Evolutionary conservation across 2,329 filamentous ascomycete species (phyloP).

Genomic region (Botrytis pseudocinerea): DNA sequence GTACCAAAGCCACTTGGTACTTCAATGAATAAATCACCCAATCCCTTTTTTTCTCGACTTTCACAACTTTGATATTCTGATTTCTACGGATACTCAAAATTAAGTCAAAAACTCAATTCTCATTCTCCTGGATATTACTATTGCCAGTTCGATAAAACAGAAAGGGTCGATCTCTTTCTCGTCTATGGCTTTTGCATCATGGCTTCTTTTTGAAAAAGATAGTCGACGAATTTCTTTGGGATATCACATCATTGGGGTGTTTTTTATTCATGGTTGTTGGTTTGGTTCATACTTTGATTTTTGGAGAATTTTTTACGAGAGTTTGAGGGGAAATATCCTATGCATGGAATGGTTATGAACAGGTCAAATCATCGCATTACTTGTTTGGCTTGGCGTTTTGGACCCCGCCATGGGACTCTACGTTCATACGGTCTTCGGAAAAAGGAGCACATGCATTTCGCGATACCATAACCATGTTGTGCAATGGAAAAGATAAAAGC

Average conservation of each 20-base stretch:
- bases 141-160: slow-evolving; percentile 4
- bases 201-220: slow-evolving; percentile 21
- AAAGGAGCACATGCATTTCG: slow-evolving; percentile 7
- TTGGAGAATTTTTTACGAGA: not conserved
- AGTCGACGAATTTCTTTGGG: slow-evolving; percentile 17
- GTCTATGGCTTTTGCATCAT: slow-evolving; percentile 16
- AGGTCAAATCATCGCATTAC: slow-evolving; percentile 8
- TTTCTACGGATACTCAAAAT: slow-evolving; percentile 7
- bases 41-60: not conserved
- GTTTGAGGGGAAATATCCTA: not conserved
- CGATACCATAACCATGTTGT: not conserved
- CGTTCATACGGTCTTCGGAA: not conserved
- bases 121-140: slow-evolving; percentile 17
- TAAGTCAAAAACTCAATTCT: slow-evolving; percentile 8
- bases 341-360: slow-evolving; percentile 6
- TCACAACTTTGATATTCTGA: not conserved
- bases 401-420: not conserved
- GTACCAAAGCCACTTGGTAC: slow-evolving; percentile 48
- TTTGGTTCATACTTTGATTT: not conserved
- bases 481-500: not conserved
- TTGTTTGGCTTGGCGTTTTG: not conserved
- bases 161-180: slow-evolving; percentile 17
- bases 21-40: slow-evolving; percentile 42
- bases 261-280: slow-evolving; percentile 2
- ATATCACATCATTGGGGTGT: slow-evolving; percentile 11